phyloP scores from a whole-genome alignment of 1,284 basidiomycete genomes.

The Sporisorium scitamineum region DNA sequence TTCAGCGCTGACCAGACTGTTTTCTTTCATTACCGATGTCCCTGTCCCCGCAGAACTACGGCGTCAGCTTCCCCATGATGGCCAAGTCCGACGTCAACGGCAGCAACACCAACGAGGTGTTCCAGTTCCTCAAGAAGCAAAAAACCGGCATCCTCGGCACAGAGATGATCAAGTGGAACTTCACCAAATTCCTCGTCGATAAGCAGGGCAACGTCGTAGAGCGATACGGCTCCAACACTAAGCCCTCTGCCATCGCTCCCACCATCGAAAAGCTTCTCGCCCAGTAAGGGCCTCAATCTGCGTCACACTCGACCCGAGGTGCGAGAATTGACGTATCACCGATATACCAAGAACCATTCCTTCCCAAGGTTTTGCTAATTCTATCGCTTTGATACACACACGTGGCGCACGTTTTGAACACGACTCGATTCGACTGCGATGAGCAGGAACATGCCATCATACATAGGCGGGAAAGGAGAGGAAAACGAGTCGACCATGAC shows the following conservation, averaged over 20 bases:
- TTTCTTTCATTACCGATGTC: neutral
- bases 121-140: constrained; percentile 84
- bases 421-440: neutral
- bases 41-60: constrained; percentile 60
- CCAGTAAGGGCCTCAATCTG: constrained; percentile 10
- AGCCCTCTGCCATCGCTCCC: constrained; percentile 77
- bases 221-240: constrained; percentile 83
- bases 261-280: constrained; percentile 75
- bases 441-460: neutral
- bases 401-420: neutral
- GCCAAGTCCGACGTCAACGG: constrained; percentile 83
- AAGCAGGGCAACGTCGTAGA: constrained; percentile 78
- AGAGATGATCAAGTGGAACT: constrained; percentile 77
- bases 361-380: constrained; percentile 28
- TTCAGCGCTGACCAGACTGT: neutral
- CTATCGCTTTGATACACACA: constrained; percentile 3
- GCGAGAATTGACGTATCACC: neutral
- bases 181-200: constrained; percentile 72
- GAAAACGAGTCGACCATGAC: constrained; percentile 4
- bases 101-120: constrained; percentile 80
- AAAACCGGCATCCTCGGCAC: constrained; percentile 81
- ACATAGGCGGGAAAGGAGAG: neutral
- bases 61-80: constrained; percentile 68
- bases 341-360: constrained; percentile 4
- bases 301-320: neutral